Evolutionary conservation across 73 alveolate species (phyloP).

Genomic region (Blepharisma japonicum): DNA sequence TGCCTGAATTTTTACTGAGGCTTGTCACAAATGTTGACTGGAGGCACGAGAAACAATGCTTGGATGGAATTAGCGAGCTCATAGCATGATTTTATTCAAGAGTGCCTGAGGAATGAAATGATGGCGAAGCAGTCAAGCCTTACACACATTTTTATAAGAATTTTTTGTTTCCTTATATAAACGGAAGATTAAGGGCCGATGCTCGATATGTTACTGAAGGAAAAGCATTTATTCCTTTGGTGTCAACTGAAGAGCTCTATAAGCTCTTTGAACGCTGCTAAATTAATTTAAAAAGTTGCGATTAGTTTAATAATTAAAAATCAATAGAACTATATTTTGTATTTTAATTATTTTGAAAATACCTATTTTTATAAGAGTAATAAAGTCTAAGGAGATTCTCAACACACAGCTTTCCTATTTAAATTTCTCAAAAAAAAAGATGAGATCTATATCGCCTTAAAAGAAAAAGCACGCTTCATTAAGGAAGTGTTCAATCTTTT

Average conservation of each 20-base stretch:
- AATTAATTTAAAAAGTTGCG: not conserved
- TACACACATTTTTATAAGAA: slow-evolving; percentile 35
- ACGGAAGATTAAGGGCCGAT: slow-evolving; percentile 36
- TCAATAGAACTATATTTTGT: no score
- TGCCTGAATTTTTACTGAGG: slow-evolving; percentile 55
- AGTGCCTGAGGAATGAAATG: slow-evolving; percentile 35
- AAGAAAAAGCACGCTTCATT: no score
- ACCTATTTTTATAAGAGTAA: no score
- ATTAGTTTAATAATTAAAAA: no score
- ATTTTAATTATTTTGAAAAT: no score
- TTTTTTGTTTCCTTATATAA: slow-evolving; percentile 51
- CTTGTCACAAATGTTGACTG: slow-evolving; percentile 58
- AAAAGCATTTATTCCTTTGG: slow-evolving; percentile 39
- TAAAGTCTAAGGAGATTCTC: no score
- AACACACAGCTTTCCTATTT: no score
- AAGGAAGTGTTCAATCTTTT: no score
- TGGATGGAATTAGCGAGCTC: slow-evolving; percentile 39
- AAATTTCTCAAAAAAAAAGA: no score
- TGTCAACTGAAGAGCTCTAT: slow-evolving; percentile 52
- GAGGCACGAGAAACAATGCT: slow-evolving; percentile 29
- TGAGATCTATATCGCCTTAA: no score
- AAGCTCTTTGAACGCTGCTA: slow-evolving; percentile 69
- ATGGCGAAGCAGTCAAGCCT: slow-evolving; percentile 30
- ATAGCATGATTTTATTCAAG: slow-evolving; percentile 43
- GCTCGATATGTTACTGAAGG: slow-evolving; percentile 31